phyloP scores from a whole-genome alignment of 2,329 filamentous ascomycete genomes.

The Pseudopithomyces chartarum region DNA sequence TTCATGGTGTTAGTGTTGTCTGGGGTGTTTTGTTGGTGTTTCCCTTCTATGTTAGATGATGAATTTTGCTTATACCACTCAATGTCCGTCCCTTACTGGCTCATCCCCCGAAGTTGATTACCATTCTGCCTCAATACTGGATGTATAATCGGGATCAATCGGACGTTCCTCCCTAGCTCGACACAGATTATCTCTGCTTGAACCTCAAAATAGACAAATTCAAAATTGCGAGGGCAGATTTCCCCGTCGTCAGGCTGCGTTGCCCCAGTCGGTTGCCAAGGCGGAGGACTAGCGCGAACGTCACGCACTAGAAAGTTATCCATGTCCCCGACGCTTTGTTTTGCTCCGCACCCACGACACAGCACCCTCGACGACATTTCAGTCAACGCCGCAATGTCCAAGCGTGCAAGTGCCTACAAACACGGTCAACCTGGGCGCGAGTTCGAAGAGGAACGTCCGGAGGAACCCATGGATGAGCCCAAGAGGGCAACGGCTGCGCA shows the following conservation, averaged over 20 bases:
- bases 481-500: constrained; percentile 60
- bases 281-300: neutral
- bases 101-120: too few species aligned
- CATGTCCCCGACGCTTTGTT: neutral
- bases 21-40: too few species aligned
- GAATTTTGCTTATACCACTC: too few species aligned
- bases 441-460: constrained; percentile 36
- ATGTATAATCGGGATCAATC: too few species aligned
- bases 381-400: constrained; percentile 31
- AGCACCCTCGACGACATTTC: neutral
- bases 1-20: too few species aligned
- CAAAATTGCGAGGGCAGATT: neutral
- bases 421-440: constrained; percentile 27
- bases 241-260: neutral
- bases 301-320: constrained; percentile 2
- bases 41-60: too few species aligned
- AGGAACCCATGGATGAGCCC: constrained; percentile 47
- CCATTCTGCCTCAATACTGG: too few species aligned
- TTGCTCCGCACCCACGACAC: neutral
- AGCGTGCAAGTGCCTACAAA: constrained; percentile 32
- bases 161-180: neutral
- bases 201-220: neutral
- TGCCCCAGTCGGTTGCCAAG: neutral
- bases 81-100: too few species aligned
- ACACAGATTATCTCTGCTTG: neutral